Conservation (phyloP, 805 yeast genomes). For the Metschnikowia gelsemii region DNA sequence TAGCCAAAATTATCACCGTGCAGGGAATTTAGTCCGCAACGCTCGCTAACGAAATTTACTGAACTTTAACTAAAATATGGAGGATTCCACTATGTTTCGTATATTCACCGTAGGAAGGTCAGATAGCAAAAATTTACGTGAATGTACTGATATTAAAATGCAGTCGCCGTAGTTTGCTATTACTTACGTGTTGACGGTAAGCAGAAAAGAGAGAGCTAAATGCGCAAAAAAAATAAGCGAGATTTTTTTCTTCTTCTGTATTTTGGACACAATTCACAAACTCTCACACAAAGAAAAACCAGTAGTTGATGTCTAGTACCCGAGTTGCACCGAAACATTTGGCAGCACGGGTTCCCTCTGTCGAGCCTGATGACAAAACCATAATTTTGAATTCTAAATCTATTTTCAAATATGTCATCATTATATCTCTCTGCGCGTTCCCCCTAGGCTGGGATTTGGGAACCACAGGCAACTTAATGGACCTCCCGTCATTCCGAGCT, state of each 20-base stretch:
- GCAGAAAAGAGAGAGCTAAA: background rate
- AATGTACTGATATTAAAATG: too few relatives aligned
- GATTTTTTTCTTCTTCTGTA: background rate
- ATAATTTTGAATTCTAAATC: slow-evolving; percentile 1
- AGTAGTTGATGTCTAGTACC: background rate
- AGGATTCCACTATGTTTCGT: too few relatives aligned
- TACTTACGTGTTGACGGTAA: background rate
- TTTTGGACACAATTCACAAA: background rate
- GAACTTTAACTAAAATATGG: too few relatives aligned
- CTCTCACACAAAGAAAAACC: background rate
- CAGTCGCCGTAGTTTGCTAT: too few relatives aligned
- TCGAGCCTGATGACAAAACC: background rate
- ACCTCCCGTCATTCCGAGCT: slow-evolving; percentile 11
- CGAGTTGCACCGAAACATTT: slow-evolving; percentile 3
- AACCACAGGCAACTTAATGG: slow-evolving; percentile 15
- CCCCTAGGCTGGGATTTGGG: slow-evolving; percentile 18
- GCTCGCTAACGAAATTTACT: too few relatives aligned
- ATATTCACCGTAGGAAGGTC: too few relatives aligned
- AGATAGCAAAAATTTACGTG: too few relatives aligned
- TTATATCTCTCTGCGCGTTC: slow-evolving; percentile 10
- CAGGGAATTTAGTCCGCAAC: too few relatives aligned
- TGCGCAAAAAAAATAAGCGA: background rate
- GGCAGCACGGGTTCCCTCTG: slow-evolving; percentile 9
- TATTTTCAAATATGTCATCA: slow-evolving; percentile 6
- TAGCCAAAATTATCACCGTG: too few relatives aligned